Evolutionary conservation across 2,329 filamentous ascomycete genomes (phyloP).

Genomic region (Aspergillus pseudonomiae): DNA sequence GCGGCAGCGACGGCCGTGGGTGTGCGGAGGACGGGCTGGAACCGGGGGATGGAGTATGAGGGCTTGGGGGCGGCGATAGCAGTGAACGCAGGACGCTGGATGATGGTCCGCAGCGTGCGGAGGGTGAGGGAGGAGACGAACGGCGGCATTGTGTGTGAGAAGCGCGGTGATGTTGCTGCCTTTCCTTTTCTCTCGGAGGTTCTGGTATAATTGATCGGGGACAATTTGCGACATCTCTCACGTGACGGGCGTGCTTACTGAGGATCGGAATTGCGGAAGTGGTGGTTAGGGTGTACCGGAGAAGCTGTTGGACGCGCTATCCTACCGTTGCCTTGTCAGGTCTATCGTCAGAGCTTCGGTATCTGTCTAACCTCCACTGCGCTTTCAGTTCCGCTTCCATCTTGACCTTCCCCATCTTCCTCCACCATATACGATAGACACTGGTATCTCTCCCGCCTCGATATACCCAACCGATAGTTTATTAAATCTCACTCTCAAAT

Average conservation of each 20-base stretch:
- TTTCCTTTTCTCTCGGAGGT: background rate
- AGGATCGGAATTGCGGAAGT: constrained; percentile 23
- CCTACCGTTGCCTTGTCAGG: constrained; percentile 19
- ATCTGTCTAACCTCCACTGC: constrained; percentile 5
- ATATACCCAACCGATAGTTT: background rate
- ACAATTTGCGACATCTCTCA: constrained; percentile 24
- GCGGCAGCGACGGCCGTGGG: constrained; percentile 26
- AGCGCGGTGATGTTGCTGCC: constrained; percentile 11
- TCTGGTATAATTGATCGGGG: constrained; percentile 3
- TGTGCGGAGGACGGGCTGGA: constrained; percentile 36
- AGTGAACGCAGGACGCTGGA: constrained; percentile 29
- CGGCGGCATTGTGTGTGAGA: constrained; percentile 35
- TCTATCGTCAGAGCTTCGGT: constrained; percentile 20
- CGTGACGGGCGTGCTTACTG: constrained; percentile 22
- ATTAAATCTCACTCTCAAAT: background rate
- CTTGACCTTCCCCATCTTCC: constrained; percentile 6
- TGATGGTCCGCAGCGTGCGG: constrained; percentile 37
- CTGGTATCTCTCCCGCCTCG: background rate
- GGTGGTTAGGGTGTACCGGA: constrained; percentile 30
- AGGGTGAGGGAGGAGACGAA: constrained; percentile 38
- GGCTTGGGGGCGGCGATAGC: constrained; percentile 29
- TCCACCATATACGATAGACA: background rate
- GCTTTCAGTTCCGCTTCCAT: constrained; percentile 5
- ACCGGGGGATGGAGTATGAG: constrained; percentile 21
- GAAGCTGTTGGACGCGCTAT: constrained; percentile 40